Conservation (phyloP, 257 asterid species). For the Verbascum thapsus region DNA sequence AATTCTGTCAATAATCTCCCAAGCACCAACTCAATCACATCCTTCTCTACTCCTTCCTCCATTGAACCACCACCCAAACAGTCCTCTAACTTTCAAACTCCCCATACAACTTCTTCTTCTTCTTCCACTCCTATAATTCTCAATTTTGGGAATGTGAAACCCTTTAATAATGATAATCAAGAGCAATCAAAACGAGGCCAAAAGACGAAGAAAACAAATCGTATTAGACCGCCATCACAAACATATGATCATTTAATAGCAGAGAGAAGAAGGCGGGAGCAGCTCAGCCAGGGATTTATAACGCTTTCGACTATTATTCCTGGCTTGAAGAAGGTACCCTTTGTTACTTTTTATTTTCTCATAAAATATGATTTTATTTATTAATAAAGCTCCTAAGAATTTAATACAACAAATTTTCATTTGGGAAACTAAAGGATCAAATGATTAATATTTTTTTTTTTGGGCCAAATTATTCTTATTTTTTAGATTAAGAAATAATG, state of each 20-base stretch:
- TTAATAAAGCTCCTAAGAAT: too few species aligned
- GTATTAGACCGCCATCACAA: constrained; percentile 46
- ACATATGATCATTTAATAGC: constrained; percentile 50
- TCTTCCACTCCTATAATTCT: constrained; percentile 37
- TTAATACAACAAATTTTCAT: too few species aligned
- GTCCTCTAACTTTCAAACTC: constrained; percentile 12
- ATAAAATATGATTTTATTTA: too few species aligned
- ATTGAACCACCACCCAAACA: constrained; percentile 24
- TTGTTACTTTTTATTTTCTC: neutral
- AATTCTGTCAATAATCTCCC: too few species aligned
- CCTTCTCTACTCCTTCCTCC: constrained; percentile 12
- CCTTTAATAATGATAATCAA: constrained; percentile 34
- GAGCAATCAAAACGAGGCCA: constrained; percentile 22
- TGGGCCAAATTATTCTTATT: too few species aligned
- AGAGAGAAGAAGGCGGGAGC: constrained; percentile 53
- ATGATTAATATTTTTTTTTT: too few species aligned
- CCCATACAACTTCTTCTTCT: neutral
- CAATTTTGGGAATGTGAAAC: constrained; percentile 31
- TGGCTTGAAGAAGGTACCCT: constrained; percentile 51
- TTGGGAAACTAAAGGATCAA: too few species aligned
- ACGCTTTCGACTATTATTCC: constrained; percentile 51
- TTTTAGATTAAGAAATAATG: too few species aligned
- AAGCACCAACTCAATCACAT: too few species aligned
- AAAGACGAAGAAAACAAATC: constrained; percentile 28
- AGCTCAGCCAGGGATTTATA: constrained; percentile 41